These are phyloP conservation scores for Candida silvatica DNA, from an alignment of 805 yeast species.

Conservation along the genomic window DNA sequence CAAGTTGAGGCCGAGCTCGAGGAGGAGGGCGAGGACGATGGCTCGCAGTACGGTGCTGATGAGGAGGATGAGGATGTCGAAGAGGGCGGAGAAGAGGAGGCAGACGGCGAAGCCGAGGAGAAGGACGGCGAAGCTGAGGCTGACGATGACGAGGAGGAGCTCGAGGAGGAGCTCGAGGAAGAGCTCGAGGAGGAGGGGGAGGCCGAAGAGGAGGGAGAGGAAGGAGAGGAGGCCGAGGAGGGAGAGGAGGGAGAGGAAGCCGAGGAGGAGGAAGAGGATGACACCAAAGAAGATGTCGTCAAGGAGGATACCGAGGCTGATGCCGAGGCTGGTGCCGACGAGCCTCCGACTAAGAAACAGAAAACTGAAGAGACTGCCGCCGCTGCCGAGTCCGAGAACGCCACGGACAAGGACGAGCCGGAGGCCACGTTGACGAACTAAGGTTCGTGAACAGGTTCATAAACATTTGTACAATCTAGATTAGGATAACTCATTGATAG, in stretches of 20 bases:
- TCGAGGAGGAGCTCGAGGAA: constrained; percentile 31
- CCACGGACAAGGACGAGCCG: constrained; percentile 15
- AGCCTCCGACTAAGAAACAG: constrained; percentile 18
- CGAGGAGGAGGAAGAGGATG: constrained; percentile 24
- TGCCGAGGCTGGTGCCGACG: constrained; percentile 10
- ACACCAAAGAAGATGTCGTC: constrained; percentile 30
- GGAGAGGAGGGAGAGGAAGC: constrained; percentile 34
- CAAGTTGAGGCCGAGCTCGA: constrained; percentile 56
- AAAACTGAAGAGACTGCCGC: constrained; percentile 16
- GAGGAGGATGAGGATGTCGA: constrained; percentile 32
- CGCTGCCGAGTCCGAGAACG: no score
- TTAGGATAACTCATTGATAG: constrained; percentile 26
- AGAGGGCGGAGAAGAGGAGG: constrained; percentile 30
- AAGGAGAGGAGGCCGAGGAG: constrained; percentile 32
- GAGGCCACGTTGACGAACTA: no score
- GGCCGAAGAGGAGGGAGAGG: constrained; percentile 16
- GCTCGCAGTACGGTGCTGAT: constrained; percentile 42
- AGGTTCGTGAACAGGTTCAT: no score
- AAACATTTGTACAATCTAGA: no score
- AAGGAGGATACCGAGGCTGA: constrained; percentile 18
- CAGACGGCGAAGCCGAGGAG: constrained; percentile 22
- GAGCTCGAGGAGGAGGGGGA: constrained; percentile 27
- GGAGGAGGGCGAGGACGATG: constrained; percentile 45
- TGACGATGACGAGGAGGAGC: constrained; percentile 18
- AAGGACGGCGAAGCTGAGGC: constrained; percentile 16